Base-by-base conservation (phyloP, 1,139 yeast species). In the Komagataea norvegica region DNA sequence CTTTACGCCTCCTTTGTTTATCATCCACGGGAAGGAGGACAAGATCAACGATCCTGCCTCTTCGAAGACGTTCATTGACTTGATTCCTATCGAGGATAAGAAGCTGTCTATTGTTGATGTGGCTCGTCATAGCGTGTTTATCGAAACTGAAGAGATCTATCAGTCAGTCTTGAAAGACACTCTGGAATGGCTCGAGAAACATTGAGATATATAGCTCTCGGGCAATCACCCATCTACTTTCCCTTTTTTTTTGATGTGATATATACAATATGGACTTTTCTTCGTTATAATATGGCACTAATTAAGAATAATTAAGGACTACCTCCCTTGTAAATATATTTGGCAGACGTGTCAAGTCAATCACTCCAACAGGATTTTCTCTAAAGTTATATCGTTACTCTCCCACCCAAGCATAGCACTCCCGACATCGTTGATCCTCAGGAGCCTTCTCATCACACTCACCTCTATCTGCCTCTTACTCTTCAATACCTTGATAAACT, bases 1-100 rank as follows among this genome's bases (percentile, higher is more conserved):
- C 41, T 73, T 72, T 47, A 61, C 64, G 29, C 67, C 69, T 5
- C 61, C 80, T 25, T 53, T 79, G 4, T 59, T 79, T 28, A 60
- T 83, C 9, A 50, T 72, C 39, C 84, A 77, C 49, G 84, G 85
- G 16, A 60, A 62, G 14, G 63, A 54, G 27, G 80, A 78, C 57
- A 43, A 41, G 36, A 47, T 85, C 51, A 82, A 81, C 54, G 77
- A 74, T 57, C 63, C 69, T 35, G 64, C 64, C 13, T 83, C 76
- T 3, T 67, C 84, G 7, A 60, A 67, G 46, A 56, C 62, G 42
- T 82, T 80, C 49, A 57, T 65, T 40, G 53, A 59, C 0, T 47
- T 67, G 37, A 58, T 72, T 29, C 47, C 56, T 21, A 47, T 60
- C 10, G 36, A 47, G 16, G 68, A 62, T 38, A 60, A 60, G 36